Base-by-base conservation (phyloP, 306 rosid species). In the Acacia crassicarpa region DNA sequence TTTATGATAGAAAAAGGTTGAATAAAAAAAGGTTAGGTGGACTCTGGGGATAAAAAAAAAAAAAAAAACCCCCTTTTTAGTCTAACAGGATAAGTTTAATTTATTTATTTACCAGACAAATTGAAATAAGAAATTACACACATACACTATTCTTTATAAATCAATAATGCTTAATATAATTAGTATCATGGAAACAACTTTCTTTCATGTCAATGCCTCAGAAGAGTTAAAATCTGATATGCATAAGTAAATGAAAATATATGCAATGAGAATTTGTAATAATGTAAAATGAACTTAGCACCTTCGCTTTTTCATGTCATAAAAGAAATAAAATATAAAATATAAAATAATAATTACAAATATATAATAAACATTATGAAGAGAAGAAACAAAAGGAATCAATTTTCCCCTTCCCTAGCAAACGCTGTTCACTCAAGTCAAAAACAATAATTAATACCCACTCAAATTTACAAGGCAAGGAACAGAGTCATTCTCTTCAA, bases 401-500 rank as follows among this genome's bases (percentile, higher is more conserved):
- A 15, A 58, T 58, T 58, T 56, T 56, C 62, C 8, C 27, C 27
- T 65, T 65, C 20, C 3, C 4, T 2, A 8, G 0, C 20, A 65
- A 32, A 32, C 70, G 8, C 32, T 73, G 81, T 67, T 58, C 77
- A 78, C 73, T 69, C 61, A 61, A 84, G 62, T 79, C 84, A 78
- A 78, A 74, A 54, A 75, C 38, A 75, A 81, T 8, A 81, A 81
- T 72, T 12, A 81, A 81, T 72, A 81, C 49, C 11, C 61, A 81
- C 77, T 33, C 62, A 66, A 81, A 78, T 86, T 80, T 77, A 77
- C 78, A 80, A n/a, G 78, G 3, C 75, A 68, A 82, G 23, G 25
- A 81, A 78, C 80, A 87, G 12, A 22, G 59, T 44, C 72, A 54
- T 2, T 77, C 76, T 77, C 40, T 80, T 78, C 54, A 86, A 86